phyloP scores from a whole-genome alignment of 352 stramenopile species.

The Phytophthora gonapodyides region DNA sequence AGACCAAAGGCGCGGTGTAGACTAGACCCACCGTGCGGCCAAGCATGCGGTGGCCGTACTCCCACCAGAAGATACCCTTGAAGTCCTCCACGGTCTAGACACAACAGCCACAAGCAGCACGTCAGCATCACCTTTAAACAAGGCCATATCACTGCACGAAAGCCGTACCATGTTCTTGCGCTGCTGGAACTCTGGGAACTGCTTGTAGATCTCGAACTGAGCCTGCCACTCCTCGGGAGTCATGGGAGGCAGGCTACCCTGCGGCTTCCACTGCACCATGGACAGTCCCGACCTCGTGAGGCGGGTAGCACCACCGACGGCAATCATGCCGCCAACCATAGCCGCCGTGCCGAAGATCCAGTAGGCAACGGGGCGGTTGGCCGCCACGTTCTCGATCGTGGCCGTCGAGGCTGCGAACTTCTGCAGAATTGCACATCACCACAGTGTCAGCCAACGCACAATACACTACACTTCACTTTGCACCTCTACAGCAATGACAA shows the following conservation, averaged over 20 bases:
- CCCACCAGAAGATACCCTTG: conserved; percentile 97
- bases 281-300: conserved; percentile 97
- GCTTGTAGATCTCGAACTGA: conserved; percentile 99
- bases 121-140: conserved; percentile 3
- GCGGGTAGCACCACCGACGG: conserved; percentile 96
- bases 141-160: conserved; percentile 1
- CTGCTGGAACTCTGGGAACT: conserved; percentile 98
- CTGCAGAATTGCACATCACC: conserved; percentile 32
- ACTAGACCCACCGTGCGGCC: conserved; percentile 94
- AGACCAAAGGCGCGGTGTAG: conserved; percentile 93
- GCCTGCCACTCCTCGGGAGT: conserved; percentile 93
- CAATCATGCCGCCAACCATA: conserved; percentile 97
- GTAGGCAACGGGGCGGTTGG: conserved; percentile 89
- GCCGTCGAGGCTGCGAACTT: conserved; percentile 57
- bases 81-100: conserved; percentile 96
- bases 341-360: conserved; percentile 96
- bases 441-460: conserved; percentile 12
- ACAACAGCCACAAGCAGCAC: conserved; percentile 1
- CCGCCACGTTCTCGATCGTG: conserved; percentile 80
- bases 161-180: conserved; percentile 84
- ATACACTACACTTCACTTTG: background rate
- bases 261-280: conserved; percentile 98
- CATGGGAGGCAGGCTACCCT: conserved; percentile 93
- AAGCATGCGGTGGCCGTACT: conserved; percentile 98
- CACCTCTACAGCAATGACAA: conserved; percentile 5